Percentiles rank a stretch among this genome's conserved stretches.
Evolutionary conservation across 208 protist genomes (phyloP).

Genomic region (Acanthamoeba royreba): DNA sequence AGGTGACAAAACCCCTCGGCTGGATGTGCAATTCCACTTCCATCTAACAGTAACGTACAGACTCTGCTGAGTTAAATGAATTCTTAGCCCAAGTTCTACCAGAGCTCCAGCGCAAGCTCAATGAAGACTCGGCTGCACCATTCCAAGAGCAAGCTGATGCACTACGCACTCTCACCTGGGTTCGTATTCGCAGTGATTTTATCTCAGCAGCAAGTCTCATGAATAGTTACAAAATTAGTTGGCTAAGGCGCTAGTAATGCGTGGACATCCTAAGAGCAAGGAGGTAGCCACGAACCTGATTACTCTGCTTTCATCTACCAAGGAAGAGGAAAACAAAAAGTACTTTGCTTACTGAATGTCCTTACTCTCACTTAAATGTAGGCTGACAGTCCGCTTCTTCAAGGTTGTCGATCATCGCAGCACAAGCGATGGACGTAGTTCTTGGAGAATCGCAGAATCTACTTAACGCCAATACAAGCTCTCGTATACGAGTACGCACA

Average conservation of each 20-base stretch:
- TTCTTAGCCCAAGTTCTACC: neutral
- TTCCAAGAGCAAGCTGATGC: neutral
- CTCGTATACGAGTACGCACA: neutral
- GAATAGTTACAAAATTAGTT: neutral
- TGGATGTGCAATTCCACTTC: too few relatives aligned
- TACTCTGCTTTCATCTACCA: neutral
- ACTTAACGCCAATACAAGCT: neutral
- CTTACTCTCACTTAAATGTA: neutral
- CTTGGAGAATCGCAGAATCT: neutral
- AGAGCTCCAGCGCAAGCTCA: neutral
- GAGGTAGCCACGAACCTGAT: neutral
- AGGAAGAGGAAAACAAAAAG: neutral
- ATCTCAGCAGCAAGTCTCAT: too few relatives aligned
- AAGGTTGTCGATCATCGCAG: neutral
- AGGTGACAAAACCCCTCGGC: neutral
- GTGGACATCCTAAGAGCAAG: neutral
- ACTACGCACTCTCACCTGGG: neutral
- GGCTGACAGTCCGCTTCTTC: neutral
- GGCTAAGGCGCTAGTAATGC: conserved; percentile 21
- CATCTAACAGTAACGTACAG: too few relatives aligned
- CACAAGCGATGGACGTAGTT: neutral
- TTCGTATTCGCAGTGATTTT: neutral
- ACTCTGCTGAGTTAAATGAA: neutral
- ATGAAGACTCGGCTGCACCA: neutral
- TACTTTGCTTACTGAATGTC: neutral